Evolutionary conservation across 805 yeast species (phyloP), one percentile per base, ranked within the genome.

Genomic region (Wickerhamiella qilinensis): DNA sequence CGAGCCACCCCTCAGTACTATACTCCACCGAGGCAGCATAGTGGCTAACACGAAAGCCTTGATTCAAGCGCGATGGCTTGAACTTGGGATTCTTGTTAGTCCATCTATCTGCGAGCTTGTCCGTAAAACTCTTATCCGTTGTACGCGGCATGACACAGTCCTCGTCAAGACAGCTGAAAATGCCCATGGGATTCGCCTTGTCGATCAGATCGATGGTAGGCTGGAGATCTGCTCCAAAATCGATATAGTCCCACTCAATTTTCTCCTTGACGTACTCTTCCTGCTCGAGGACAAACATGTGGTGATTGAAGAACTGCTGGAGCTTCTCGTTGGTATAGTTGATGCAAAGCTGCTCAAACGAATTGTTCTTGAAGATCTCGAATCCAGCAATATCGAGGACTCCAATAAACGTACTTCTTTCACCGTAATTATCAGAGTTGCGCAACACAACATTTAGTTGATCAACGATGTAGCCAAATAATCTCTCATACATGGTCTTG

Each of bases 1-100:
- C 83, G 20, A 91, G 62, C 98, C 98, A 91, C 24, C 86, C 88
- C 16, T 79, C 86, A 18, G 84, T 78, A 25, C 81, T 72, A 57
- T 91, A 91, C 51, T 86, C 94, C n/a, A 91, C 99, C 41, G 75
- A 76, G 8, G 94, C 96, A 19, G 99, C 99, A 59, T 91, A 91
- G 59, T 91, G 99, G 42, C 79, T 76, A 17, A 91, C 65, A 4
- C 82, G 65, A 51, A 91, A 91, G 3, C 93, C 94, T 47, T 71
- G 73, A 42, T 77, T 68, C 33, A 76, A 66, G 47, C 79, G 77
- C 40, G 85, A 79, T 27, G 91, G 76, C 47, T 65, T 71, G 56
- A 79, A 91, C 53, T 79, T 70, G 20, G 61, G 48, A 15, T 71
- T 61, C 37, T 62, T 61, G 30, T 62, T 58, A 35, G 57, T 78